Conservation (phyloP, 2,329 filamentous ascomycete genomes). For the Akanthomyces lecanii region DNA sequence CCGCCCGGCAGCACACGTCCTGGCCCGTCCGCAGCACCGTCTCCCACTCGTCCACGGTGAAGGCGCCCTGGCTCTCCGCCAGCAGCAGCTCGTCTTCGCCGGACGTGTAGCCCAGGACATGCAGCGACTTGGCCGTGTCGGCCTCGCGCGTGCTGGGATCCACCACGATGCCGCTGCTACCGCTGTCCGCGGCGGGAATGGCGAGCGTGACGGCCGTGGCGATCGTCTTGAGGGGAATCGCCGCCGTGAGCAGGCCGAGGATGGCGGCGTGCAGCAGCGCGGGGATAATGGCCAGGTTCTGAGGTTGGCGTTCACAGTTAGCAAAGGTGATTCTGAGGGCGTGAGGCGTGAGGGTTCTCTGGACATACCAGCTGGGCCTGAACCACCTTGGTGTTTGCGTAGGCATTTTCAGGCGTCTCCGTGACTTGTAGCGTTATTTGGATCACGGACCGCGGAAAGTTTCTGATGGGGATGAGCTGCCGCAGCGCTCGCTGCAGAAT, state of each 20-base stretch:
- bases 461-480: constrained; percentile 68
- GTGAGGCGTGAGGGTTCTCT: neutral
- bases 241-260: constrained; percentile 74
- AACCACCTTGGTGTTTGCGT: constrained; percentile 55
- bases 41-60: constrained; percentile 73
- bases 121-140: constrained; percentile 63
- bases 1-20: constrained; percentile 55
- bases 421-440: constrained; percentile 78
- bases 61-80: constrained; percentile 76
- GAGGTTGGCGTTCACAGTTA: neutral
- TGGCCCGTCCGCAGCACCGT: constrained; percentile 61
- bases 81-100: constrained; percentile 64
- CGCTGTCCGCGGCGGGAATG: constrained; percentile 42
- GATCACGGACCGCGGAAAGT: constrained; percentile 72
- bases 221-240: constrained; percentile 72
- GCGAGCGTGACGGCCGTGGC: constrained; percentile 63
- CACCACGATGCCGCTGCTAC: constrained; percentile 38
- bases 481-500: constrained; percentile 68
- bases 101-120: constrained; percentile 80
- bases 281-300: constrained; percentile 78
- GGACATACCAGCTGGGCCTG: constrained; percentile 56
- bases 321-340: neutral
- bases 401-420: constrained; percentile 63
- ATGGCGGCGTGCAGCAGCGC: constrained; percentile 76
- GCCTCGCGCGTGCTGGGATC: constrained; percentile 62